These are phyloP conservation scores for Phaseolus coccineus DNA, from an alignment of 331 rosid species.

Conservation along the genomic window DNA sequence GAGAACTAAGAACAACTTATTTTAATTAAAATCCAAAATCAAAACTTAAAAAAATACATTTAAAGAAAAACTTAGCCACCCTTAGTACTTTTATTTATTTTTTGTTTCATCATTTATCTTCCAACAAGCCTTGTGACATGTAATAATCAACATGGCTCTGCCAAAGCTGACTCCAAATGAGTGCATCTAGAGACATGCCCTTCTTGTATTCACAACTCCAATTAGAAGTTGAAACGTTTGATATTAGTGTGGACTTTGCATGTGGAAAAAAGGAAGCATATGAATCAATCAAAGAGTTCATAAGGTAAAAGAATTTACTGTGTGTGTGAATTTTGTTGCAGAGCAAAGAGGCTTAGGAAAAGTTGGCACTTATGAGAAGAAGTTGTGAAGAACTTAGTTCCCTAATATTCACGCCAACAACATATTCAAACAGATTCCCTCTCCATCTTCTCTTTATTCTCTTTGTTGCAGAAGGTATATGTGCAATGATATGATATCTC, in stretches of 20 bases:
- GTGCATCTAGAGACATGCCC: background rate
- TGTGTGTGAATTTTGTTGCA: background rate
- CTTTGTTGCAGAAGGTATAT: background rate
- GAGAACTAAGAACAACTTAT: too few species aligned
- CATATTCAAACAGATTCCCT: conserved; percentile 49
- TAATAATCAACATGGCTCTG: background rate
- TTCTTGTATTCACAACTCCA: background rate
- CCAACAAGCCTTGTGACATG: background rate
- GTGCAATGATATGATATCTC: conserved; percentile 28
- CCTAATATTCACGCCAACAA: conserved; percentile 43
- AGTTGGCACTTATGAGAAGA: background rate
- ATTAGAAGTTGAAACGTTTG: background rate
- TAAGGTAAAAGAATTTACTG: background rate
- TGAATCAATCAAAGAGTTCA: background rate
- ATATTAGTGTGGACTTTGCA: background rate
- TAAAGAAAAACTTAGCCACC: too few species aligned
- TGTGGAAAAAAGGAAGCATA: background rate
- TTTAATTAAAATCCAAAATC: too few species aligned
- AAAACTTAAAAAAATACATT: too few species aligned
- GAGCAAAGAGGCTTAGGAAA: background rate
- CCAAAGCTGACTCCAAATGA: conserved; percentile 15
- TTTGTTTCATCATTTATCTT: background rate
- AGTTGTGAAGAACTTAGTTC: background rate
- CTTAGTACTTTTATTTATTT: background rate
- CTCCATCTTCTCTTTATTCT: conserved; percentile 1